Evolutionary conservation across 768 basidiomycete genomes (phyloP), one percentile per base, ranked within the genome.

Genomic region (Hydnomerulius pinastri): DNA sequence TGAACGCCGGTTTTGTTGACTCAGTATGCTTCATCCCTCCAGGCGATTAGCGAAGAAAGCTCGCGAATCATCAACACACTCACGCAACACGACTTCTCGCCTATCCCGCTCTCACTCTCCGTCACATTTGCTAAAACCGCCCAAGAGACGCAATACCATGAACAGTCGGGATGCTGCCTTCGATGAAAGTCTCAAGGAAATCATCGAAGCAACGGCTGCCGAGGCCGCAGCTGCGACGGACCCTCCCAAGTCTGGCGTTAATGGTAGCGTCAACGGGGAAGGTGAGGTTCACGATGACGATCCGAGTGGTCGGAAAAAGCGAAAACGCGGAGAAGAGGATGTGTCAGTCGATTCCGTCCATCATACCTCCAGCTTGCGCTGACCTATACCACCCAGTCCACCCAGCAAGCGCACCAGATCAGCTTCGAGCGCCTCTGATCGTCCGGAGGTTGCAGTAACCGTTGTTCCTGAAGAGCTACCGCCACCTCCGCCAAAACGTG

Each of bases 121-220:
- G 2, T 74, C 74, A 8, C 68, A 66, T 58, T 62, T 78, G 29
- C 84, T 83, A 54, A 82, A 83, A 60, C 77, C 81, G n/a, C 79
- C 88, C 33, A 96, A 94, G 72, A 83, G 92, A 45, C 79, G 97
- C 53, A 93, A 92, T 60, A 99, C 97, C 43, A 96, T 99, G 93
- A 98, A 98, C 68, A 95, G 92, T 62, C 77, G 96, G 50, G 96
- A 97, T 67, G 92, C 95, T 13, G 87, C 86, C 11, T 95, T 93
- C 65, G 95, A 96, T 65, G 90, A 94, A 63, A 92, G 86, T 63
- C 66, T 90, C 48, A 86, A 87, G 65, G 86, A 87, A 61, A 73
- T 88, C 46, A 83, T 90, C 43, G 84, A 87, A 59, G 82, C 81
- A 32, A 85, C 85, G 17, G 87, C 86, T 21, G 82, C 84, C 6